Base-by-base conservation (phyloP, 2,329 filamentous ascomycete species). In the Colletotrichum somersetense region DNA sequence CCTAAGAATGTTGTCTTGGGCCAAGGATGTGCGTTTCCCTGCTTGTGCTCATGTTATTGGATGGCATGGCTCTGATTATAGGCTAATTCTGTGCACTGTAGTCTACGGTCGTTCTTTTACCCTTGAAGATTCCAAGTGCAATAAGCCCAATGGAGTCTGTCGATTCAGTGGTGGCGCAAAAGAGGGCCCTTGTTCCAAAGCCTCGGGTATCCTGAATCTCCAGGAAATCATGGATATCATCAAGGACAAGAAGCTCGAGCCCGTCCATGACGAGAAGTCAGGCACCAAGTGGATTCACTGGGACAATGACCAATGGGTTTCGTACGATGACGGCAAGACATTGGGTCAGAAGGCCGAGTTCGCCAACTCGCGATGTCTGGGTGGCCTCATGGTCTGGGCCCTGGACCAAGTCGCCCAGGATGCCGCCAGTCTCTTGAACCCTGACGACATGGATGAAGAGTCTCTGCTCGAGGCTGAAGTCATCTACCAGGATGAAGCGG, bases 1-100 rank as follows among this genome's bases (percentile, higher is more conserved):
- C 81, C 86, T 0, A 53, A 70, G 0, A 83, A 85, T 48, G 77
- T 89, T 11, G 77, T 76, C 10, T 66, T 89, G 4, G 86, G 86
- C 1, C 66, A 68, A 14, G 66, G 66, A 48, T 63, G 74, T 44
- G 42, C 42, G 16, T 44, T 44, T 44, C 42, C 42, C 42, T 44
- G 16, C 42, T 44, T 20, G 16, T 44, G 5, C 82, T 80, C 79
- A 33, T 83, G 1, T 83, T 77, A 1, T 86, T 84, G 62, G 87
- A 88, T 69, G 83, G 42, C 82, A 0, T 74, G 78, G 67, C 67
- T 7, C 38, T 68, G 81, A 82, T 66, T 38, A 44, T 44, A 44
- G 42, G 42, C 42, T 44, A 8, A 44, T 44, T 44, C 42, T 44
- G 42, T 44, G 42, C 42, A 44, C 42, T 44, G 42, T 44, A 62